Conservation (phyloP, 768 basidiomycete species). For the Pulveroboletus sp. region DNA sequence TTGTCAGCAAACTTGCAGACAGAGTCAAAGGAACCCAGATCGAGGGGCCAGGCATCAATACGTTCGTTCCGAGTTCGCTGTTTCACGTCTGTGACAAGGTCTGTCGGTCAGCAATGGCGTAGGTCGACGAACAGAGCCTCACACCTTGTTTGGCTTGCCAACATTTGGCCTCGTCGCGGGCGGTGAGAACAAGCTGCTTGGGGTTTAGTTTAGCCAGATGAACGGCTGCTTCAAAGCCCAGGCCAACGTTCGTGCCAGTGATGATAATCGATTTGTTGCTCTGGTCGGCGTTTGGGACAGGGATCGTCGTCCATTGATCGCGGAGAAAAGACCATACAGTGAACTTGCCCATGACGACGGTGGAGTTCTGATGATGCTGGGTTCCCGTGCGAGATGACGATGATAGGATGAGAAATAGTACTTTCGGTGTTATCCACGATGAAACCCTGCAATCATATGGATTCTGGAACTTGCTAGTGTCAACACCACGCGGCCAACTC, state of each 20-base stretch:
- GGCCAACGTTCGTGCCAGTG: conserved; percentile 27
- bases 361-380: background rate
- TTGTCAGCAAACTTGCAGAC: conserved; percentile 31
- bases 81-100: conserved; percentile 16
- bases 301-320: conserved; percentile 29
- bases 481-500: no score
- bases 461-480: no score
- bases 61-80: conserved; percentile 4
- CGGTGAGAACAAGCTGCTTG: conserved; percentile 23
- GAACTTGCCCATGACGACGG: conserved; percentile 24
- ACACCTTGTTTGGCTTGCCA: conserved; percentile 18
- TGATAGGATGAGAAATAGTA: background rate
- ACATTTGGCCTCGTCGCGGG: conserved; percentile 22
- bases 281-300: conserved; percentile 17
- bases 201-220: conserved; percentile 25
- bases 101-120: background rate
- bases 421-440: no score
- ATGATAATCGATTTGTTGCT: conserved; percentile 25
- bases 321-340: conserved; percentile 17
- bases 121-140: background rate
- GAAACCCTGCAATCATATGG: no score
- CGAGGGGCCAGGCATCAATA: conserved; percentile 33
- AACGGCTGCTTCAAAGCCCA: conserved; percentile 29
- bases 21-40: conserved; percentile 32
- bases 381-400: no score